Evolutionary conservation across 2,329 filamentous ascomycete species (phyloP), one percentile per base, ranked within the genome.

Genomic region (Phyllosticta ampelicida): DNA sequence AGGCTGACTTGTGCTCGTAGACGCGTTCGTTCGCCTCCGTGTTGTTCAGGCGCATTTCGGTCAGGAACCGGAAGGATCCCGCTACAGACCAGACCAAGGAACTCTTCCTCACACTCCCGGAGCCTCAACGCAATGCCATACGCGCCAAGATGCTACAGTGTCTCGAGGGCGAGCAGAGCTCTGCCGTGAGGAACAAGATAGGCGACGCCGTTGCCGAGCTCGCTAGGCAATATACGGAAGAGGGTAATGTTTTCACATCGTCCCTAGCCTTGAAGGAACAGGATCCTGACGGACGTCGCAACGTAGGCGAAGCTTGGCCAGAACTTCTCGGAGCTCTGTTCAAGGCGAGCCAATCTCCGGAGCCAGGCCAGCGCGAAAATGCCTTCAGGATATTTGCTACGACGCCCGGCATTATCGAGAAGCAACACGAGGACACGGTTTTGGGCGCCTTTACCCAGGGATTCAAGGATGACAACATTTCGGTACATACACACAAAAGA

Each of bases 121-220:
- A 81, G 60, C 84, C 89, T 36, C 86, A 94, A 70, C 86, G 87
- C 63, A 78, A 83, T 54, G 86, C 84, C 53, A 95, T 97, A 67
- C 85, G 90, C 65, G 81, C 87, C 67, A 96, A 92, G 73, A 78
- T 97, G 60, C 80, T 97, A 49, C 82, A 91, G 67, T 85, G 84
- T 55, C 78, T 96, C 56, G 83, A 83, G 60, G 79, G 78, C 61
- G 94, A 97, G 75, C 77, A 82, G 20, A 82, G 87, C 62, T 81
- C 85, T 61, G 78, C 82, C 48, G 88, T 96, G 52, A 82, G 94
- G 67, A 94, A 96, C 77, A 99, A 99, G 75, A 88, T 97, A 70
- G 94, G 91, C 66, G 94, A 99, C 74, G 90, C 92, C n/a, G 88
- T 97, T 62, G 94, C 94, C 21, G 94, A 99, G 74, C 80, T 99